These are phyloP conservation scores for Pleurotus djamor DNA, from an alignment of 768 basidiomycete genomes.

Conservation along the genomic window DNA sequence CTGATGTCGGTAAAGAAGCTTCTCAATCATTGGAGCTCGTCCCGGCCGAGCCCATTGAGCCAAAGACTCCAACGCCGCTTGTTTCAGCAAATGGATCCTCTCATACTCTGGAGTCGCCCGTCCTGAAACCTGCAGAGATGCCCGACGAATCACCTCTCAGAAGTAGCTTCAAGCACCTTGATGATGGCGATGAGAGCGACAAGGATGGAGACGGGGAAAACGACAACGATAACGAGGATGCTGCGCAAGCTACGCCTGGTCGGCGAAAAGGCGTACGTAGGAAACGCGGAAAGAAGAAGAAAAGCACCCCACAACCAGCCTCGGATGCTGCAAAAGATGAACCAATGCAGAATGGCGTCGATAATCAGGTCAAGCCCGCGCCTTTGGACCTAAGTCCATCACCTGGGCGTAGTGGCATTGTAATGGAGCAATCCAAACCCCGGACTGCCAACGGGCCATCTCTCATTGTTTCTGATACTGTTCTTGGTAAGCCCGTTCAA, in stretches of 20 bases:
- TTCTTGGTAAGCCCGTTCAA: conserved; percentile 55
- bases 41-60: background rate
- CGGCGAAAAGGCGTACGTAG: conserved; percentile 47
- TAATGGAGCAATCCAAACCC: conserved; percentile 1
- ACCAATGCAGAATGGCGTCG: conserved; percentile 27
- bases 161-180: conserved; percentile 9
- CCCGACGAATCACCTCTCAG: background rate
- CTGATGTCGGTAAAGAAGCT: background rate
- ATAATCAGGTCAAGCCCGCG: conserved; percentile 17
- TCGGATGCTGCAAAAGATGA: conserved; percentile 40
- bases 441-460: conserved; percentile 36
- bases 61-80: background rate
- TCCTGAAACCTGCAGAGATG: background rate
- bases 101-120: background rate
- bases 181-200: conserved; percentile 58
- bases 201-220: conserved; percentile 38
- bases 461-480: conserved; percentile 67
- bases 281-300: conserved; percentile 55
- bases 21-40: no score
- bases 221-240: conserved; percentile 23
- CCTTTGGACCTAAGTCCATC: background rate
- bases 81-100: background rate
- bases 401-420: background rate
- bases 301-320: conserved; percentile 26
- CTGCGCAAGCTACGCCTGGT: conserved; percentile 39